A percentile compares a stretch with the other conserved stretches of the same genome.
Conservation (phyloP, 164 flowering plant species). For the Piper longum region DNA sequence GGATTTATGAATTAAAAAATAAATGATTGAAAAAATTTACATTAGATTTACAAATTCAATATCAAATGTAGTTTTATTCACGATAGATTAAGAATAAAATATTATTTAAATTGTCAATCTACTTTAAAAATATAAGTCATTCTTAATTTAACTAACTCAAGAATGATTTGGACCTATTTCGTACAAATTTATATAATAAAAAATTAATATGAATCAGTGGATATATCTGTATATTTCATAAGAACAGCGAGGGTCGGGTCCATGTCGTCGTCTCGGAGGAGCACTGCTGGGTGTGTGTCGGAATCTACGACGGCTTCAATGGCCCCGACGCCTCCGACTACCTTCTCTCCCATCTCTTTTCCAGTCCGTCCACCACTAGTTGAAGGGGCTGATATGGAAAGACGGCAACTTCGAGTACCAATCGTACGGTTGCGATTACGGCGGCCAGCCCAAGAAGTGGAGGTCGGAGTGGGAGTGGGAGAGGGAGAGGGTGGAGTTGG, state of each 20-base stretch:
- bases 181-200: no score
- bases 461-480: constrained; percentile 69
- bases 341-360: constrained; percentile 47
- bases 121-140: no score
- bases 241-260: constrained; percentile 34
- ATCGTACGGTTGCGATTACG: no score
- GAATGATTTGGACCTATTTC: no score
- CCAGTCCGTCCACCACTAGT: constrained; percentile 37
- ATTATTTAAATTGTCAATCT: no score
- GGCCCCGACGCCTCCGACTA: constrained; percentile 56
- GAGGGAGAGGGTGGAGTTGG: constrained; percentile 29
- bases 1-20: no score
- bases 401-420: constrained; percentile 14
- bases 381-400: constrained; percentile 58
- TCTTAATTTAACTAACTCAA: no score
- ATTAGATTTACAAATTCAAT: no score
- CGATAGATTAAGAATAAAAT: no score
- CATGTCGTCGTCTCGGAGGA: constrained; percentile 33
- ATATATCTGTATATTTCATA: constrained; percentile 22
- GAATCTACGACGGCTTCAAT: constrained; percentile 42
- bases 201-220: constrained; percentile 14
- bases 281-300: constrained; percentile 45
- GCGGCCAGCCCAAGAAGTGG: constrained; percentile 14
- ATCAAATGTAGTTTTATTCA: no score
- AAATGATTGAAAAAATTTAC: no score